These are phyloP conservation scores for Uronychia setigera DNA, from an alignment of 73 alveolate genomes.

Conservation along the genomic window DNA sequence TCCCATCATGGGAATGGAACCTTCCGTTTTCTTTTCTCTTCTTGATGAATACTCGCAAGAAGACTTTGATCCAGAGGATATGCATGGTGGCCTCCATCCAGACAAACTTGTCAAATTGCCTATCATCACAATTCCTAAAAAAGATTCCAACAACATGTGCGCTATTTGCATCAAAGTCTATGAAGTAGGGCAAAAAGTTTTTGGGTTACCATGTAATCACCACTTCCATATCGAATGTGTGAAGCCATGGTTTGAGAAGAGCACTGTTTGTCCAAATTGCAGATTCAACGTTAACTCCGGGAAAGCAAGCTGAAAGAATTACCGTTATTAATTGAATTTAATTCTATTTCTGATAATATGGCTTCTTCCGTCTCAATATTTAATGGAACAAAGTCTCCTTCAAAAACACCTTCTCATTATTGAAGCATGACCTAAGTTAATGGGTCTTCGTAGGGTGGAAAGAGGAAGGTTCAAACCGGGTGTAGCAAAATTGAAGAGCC, in stretches of 20 bases:
- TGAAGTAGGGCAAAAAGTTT: conserved; percentile 64
- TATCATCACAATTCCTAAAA: conserved; percentile 60
- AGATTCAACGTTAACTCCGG: conserved; percentile 72
- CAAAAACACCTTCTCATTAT: too few species aligned
- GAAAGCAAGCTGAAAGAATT: conserved; percentile 7
- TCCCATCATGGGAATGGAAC: conserved; percentile 36
- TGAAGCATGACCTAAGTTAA: background rate
- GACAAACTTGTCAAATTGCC: conserved; percentile 58
- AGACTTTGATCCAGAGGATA: background rate
- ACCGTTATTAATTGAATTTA: background rate
- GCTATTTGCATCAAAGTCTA: conserved; percentile 79
- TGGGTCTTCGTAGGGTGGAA: background rate
- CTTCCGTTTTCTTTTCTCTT: background rate
- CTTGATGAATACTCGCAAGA: background rate
- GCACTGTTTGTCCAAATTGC: conserved; percentile 84
- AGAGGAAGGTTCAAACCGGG: too few species aligned
- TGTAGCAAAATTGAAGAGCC: too few species aligned
- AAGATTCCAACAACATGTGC: conserved; percentile 67
- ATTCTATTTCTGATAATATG: too few species aligned
- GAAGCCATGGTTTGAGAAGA: conserved; percentile 87
- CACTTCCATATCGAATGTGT: conserved; percentile 81
- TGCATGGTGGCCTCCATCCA: background rate
- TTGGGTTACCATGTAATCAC: conserved; percentile 82
- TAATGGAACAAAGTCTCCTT: too few species aligned
- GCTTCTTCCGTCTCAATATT: too few species aligned